Conservation (phyloP, 495 filamentous ascomycete genomes). For the Cercophora scortea region DNA sequence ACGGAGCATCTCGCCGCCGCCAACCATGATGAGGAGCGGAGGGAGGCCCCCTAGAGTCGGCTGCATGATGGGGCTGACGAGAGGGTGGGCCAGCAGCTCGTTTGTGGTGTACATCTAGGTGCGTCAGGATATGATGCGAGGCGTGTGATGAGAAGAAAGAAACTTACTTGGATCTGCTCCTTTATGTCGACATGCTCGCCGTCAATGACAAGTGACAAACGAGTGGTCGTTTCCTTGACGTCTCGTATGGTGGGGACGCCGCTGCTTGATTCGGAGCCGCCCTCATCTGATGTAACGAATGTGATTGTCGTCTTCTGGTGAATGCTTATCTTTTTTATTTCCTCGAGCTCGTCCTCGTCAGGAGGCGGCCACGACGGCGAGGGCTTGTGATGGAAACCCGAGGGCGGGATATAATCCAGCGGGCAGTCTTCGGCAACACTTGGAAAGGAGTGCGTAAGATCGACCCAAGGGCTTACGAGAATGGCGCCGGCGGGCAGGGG, state of each 20-base stretch:
- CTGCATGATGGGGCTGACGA: slow-evolving; percentile 83
- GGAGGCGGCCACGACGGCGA: slow-evolving; percentile 87
- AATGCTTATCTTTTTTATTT: slow-evolving; percentile 28
- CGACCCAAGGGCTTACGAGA: slow-evolving; percentile 87
- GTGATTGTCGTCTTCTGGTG: slow-evolving; percentile 15
- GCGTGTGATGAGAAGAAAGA: no score
- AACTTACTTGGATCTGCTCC: slow-evolving; percentile 73
- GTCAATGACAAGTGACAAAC: slow-evolving; percentile 59
- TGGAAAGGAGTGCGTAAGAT: slow-evolving; percentile 89
- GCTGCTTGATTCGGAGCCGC: neutral
- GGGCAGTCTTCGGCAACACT: slow-evolving; percentile 68
- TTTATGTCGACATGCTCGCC: slow-evolving; percentile 63
- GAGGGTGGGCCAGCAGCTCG: slow-evolving; percentile 72
- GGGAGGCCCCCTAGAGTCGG: slow-evolving; percentile 82
- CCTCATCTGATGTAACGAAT: neutral
- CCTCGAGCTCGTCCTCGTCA: slow-evolving; percentile 57
- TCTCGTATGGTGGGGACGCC: slow-evolving; percentile 17
- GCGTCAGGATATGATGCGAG: slow-evolving; percentile 2
- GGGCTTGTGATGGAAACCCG: slow-evolving; percentile 80
- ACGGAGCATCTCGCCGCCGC: slow-evolving; percentile 78
- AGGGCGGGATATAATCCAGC: slow-evolving; percentile 77
- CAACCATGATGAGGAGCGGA: slow-evolving; percentile 75
- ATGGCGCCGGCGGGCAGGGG: slow-evolving; percentile 84
- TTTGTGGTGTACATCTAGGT: slow-evolving; percentile 79
- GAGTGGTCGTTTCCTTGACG: slow-evolving; percentile 30